Evolutionary conservation across 2,329 filamentous ascomycete species (phyloP).

Genomic region (Ascochyta lentis): DNA sequence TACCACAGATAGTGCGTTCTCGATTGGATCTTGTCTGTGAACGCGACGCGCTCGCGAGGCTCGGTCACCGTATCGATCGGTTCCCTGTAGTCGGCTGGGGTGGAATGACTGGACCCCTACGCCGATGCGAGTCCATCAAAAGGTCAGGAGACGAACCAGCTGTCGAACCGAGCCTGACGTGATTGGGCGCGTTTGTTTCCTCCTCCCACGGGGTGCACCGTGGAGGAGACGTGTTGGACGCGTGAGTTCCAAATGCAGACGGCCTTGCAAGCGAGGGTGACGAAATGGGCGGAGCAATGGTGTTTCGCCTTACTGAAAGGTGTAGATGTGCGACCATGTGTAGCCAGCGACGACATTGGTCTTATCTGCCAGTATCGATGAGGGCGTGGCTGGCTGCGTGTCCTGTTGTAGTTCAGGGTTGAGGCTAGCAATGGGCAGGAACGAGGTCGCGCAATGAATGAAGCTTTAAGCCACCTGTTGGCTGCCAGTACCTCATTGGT

Average conservation of each 20-base stretch:
- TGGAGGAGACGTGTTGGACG: constrained; percentile 11
- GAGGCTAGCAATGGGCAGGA: constrained; percentile 11
- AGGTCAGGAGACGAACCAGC: constrained; percentile 7
- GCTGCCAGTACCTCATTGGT: neutral
- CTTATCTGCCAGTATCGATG: constrained; percentile 9
- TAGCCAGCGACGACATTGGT: constrained; percentile 6
- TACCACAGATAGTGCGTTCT: neutral
- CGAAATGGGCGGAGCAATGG: constrained; percentile 1
- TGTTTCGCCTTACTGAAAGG: constrained; percentile 1
- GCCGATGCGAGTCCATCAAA: neutral
- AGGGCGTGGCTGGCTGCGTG: constrained; percentile 8
- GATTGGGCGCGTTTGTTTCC: neutral
- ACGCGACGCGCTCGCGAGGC: constrained; percentile 11
- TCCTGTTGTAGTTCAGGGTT: neutral
- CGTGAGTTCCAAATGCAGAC: constrained; percentile 6
- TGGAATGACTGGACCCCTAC: constrained; percentile 14
- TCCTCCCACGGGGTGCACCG: neutral
- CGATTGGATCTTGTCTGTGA: neutral
- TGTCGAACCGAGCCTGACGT: neutral
- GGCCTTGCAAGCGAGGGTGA: constrained; percentile 3
- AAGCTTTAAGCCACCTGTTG: constrained; percentile 6
- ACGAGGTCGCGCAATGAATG: constrained; percentile 12
- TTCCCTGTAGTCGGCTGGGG: constrained; percentile 6
- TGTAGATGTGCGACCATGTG: constrained; percentile 11
- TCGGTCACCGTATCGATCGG: neutral